Base-by-base conservation (phyloP, 2,329 filamentous ascomycete species). In the Dryadomyces sulphureus region DNA sequence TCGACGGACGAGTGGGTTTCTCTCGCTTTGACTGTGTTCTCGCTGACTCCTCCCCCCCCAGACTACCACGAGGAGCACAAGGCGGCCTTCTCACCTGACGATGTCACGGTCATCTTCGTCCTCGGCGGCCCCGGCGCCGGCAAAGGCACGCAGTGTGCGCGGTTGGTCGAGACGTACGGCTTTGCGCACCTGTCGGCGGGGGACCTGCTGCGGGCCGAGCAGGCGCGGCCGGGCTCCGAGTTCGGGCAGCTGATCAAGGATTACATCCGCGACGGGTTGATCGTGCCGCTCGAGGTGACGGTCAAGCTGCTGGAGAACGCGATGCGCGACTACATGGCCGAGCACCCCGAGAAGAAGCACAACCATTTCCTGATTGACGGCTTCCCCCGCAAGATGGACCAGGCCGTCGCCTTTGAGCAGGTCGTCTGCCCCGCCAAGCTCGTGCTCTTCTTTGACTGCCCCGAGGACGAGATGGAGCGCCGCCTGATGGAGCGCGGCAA, bases 231-330 rank as follows among this genome's bases (percentile, higher is more conserved):
- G 0, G 89, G 86, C 48, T 87, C 80, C 53, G 73, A 95, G 64
- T 96, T 94, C 62, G 92, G 92, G 61, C 78, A 88, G 54, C 74
- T 96, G 67, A 98, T 98, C 74, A 82, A 82, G 62, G 75, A 82
- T 55, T 89, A 92, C 69, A 98, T 98, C 72, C 85, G 83, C 60
- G 82, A 98, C 61, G 92, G 92, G 49, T 79, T 79, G 56, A 98
- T 98, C 63, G 92, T 98, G 52, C 92, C 92, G n/a, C 94, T 94
- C 86, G 90, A 96, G 64, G 88, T 96, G 43, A 98, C 92, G 5
- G 83, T 98, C 49, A 82, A 89, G 57, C 68, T 98, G 32, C 75
- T 98, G 38, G 89, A 95, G 66, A 94, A 94, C 64, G 87, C 89
- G 48, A 96, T 98, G 86, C 73, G 72, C 47, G 77, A 74, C 8